Percentiles rank a stretch among this genome's conserved stretches.
Evolutionary conservation across 352 stramenopile genomes (phyloP).

Genomic region (Phytophthora vignae): DNA sequence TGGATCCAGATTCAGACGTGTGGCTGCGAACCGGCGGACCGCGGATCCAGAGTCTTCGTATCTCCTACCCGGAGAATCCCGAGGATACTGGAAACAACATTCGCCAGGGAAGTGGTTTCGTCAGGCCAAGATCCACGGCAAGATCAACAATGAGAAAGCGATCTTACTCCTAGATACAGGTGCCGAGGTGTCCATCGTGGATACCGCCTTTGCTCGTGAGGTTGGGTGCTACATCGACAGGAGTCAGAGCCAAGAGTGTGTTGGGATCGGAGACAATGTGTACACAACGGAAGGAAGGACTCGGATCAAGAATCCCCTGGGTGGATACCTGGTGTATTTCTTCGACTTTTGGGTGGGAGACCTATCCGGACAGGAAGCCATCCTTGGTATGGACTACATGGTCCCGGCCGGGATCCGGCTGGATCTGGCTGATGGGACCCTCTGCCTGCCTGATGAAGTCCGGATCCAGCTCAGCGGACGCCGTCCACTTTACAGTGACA

Average conservation of each 20-base stretch:
- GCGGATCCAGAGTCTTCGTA: neutral
- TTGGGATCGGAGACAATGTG: too few relatives aligned
- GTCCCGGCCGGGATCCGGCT: constrained; percentile 19
- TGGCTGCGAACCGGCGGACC: neutral
- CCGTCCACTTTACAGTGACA: constrained; percentile 5
- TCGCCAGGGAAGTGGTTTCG: neutral
- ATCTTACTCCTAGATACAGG: too few relatives aligned
- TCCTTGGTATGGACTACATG: constrained; percentile 13
- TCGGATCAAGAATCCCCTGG: too few relatives aligned
- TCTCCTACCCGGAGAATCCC: neutral
- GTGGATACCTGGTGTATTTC: too few relatives aligned
- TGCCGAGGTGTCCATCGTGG: too few relatives aligned
- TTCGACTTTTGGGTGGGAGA: neutral
- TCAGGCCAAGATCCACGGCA: too few relatives aligned
- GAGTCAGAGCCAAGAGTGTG: too few relatives aligned
- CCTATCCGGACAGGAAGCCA: neutral
- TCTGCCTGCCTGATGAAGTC: constrained; percentile 4
- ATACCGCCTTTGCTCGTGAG: too few relatives aligned
- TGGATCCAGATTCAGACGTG: neutral
- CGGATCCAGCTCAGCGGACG: constrained; percentile 10
- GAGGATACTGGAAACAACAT: constrained; percentile 5
- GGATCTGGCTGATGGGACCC: neutral
- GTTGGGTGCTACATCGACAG: too few relatives aligned
- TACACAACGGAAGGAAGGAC: too few relatives aligned
- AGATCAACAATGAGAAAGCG: too few relatives aligned